phyloP scores from a whole-genome alignment of 2,329 filamentous ascomycete species.

The Anthostomella pinea region DNA sequence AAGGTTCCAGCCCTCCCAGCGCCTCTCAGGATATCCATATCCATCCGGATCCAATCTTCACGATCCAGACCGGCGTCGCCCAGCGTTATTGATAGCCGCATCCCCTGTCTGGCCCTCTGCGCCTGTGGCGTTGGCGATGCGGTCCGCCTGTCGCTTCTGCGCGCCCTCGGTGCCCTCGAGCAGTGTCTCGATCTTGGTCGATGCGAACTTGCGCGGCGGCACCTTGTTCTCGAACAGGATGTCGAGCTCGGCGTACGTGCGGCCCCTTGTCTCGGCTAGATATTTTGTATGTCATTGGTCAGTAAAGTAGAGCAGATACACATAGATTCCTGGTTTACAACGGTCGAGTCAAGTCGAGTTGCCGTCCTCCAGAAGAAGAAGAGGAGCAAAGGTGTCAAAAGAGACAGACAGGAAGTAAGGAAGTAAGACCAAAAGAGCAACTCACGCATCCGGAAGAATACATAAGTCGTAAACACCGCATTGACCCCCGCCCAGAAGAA shows the following conservation, averaged over 20 bases:
- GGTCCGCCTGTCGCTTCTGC: constrained; percentile 26
- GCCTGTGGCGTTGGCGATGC: constrained; percentile 11
- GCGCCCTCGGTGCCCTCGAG: constrained; percentile 26
- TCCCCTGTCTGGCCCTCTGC: neutral
- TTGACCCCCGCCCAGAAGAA: constrained; percentile 38
- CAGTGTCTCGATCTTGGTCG: constrained; percentile 29
- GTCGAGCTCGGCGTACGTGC: constrained; percentile 48
- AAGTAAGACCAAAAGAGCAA: constrained; percentile 17
- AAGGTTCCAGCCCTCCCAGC: no score
- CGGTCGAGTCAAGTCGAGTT: no score
- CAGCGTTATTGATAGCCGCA: neutral
- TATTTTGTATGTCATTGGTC: neutral
- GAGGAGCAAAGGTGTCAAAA: neutral
- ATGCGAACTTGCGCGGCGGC: constrained; percentile 35
- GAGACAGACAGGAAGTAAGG: neutral
- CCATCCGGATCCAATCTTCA: no score
- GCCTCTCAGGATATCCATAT: no score
- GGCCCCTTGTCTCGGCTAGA: constrained; percentile 35
- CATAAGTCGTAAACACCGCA: constrained; percentile 39
- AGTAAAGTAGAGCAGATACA: neutral
- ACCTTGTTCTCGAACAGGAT: constrained; percentile 41
- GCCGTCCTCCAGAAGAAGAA: neutral
- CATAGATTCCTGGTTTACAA: no score
- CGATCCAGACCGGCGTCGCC: no score
- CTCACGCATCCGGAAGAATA: constrained; percentile 43